phyloP scores from a whole-genome alignment of 352 stramenopile genomes.

The Phytopythium boreale region DNA sequence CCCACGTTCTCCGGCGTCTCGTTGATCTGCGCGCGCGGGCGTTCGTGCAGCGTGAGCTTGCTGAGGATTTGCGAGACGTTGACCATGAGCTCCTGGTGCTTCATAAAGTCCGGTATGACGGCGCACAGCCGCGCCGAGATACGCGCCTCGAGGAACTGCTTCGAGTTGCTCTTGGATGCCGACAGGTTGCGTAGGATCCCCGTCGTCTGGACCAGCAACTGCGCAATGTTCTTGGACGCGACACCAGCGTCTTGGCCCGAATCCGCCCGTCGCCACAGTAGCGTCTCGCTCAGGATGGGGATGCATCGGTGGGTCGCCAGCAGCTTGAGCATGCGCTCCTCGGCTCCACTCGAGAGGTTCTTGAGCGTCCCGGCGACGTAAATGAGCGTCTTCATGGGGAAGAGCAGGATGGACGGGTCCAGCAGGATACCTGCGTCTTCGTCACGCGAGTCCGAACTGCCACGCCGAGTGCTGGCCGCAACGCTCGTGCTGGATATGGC shows the following conservation, averaged over 20 bases:
- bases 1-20: slow-evolving; percentile 30
- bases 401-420: slow-evolving; percentile 1
- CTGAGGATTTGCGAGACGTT: slow-evolving; percentile 78
- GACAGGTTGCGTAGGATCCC: slow-evolving; percentile 67
- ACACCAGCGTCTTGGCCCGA: neutral
- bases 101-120: slow-evolving; percentile 38
- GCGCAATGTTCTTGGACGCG: slow-evolving; percentile 55
- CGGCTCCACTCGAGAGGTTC: slow-evolving; percentile 53
- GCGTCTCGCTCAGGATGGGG: slow-evolving; percentile 43
- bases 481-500: slow-evolving; percentile 28
- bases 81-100: slow-evolving; percentile 67
- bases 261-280: slow-evolving; percentile 35
- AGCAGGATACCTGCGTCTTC: slow-evolving; percentile 8
- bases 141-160: slow-evolving; percentile 64
- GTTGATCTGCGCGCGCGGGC: slow-evolving; percentile 69
- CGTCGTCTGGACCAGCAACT: slow-evolving; percentile 70
- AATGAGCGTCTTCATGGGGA: slow-evolving; percentile 46
- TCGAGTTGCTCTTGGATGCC: slow-evolving; percentile 50
- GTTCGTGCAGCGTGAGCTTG: slow-evolving; percentile 80
- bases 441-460: neutral
- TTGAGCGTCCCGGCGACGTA: slow-evolving; percentile 71
- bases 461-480: slow-evolving; percentile 1
- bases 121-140: slow-evolving; percentile 47
- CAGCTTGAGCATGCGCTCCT: slow-evolving; percentile 57
- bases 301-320: slow-evolving; percentile 65